These are phyloP conservation scores for Dipteronia dyeriana DNA, from an alignment of 345 rosid species.

Conservation along the genomic window DNA sequence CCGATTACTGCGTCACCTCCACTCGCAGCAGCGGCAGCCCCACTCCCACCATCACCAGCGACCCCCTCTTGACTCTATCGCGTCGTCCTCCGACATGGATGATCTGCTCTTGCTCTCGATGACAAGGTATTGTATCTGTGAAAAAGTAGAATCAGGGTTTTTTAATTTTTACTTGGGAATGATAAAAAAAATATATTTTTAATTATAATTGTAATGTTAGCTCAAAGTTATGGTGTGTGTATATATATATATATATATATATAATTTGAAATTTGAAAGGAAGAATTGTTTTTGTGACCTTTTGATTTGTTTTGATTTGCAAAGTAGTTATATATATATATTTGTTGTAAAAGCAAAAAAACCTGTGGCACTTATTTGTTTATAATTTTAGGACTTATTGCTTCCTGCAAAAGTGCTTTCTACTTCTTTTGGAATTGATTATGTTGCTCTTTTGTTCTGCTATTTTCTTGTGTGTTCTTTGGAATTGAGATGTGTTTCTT, in stretches of 20 bases:
- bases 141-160: background rate
- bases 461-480: background rate
- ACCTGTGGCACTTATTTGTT: background rate
- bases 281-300: no score
- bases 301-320: background rate
- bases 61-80: background rate
- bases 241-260: no score
- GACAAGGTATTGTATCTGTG: constrained; percentile 39
- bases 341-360: constrained; percentile 11
- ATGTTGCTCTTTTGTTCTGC: background rate
- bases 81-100: no score
- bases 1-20: background rate
- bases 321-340: no score
- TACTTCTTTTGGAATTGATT: constrained; percentile 39
- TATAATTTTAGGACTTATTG: background rate
- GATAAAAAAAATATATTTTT: no score
- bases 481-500: background rate
- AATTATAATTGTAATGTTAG: background rate
- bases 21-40: background rate
- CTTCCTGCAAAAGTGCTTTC: constrained; percentile 1
- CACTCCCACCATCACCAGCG: background rate
- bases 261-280: no score
- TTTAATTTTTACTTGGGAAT: background rate
- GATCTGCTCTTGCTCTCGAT: constrained; percentile 35
- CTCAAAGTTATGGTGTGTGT: no score